Conservation (phyloP, 139 green algal species). For the Trebouxia sp. region DNA sequence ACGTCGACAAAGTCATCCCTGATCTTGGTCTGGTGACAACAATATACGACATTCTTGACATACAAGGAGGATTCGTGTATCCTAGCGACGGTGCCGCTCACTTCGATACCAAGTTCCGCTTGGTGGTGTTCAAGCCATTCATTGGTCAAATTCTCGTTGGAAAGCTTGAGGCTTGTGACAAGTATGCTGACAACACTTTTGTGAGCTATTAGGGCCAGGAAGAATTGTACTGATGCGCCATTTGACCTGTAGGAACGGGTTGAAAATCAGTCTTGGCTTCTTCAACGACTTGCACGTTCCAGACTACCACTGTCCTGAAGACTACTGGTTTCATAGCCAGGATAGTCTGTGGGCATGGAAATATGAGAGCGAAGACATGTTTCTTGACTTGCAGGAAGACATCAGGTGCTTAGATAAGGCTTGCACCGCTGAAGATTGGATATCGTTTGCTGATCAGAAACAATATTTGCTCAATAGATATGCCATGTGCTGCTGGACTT, state of each 20-base stretch:
- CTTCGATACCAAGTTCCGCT: conserved; percentile 74
- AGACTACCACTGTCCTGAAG: conserved; percentile 66
- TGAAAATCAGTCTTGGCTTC: conserved; percentile 85
- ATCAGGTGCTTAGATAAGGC: too few species aligned
- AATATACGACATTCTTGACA: conserved; percentile 84
- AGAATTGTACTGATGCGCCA: too few species aligned
- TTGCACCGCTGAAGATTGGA: too few species aligned
- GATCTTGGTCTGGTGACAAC: conserved; percentile 58
- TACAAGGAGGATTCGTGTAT: conserved; percentile 83
- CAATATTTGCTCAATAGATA: too few species aligned
- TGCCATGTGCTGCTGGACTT: too few species aligned
- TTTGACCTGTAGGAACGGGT: conserved; percentile 63
- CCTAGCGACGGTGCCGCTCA: conserved; percentile 77
- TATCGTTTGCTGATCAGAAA: too few species aligned
- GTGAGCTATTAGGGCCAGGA: too few species aligned
- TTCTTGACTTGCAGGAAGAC: conserved; percentile 68
- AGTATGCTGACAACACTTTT: too few species aligned
- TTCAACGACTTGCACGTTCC: conserved; percentile 90
- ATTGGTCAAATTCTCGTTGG: conserved; percentile 82
- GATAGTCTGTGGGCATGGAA: conserved; percentile 83
- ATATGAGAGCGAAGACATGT: conserved; percentile 78
- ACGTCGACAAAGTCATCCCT: conserved; percentile 66
- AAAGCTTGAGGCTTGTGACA: conserved; percentile 65
- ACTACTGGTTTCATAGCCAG: conserved; percentile 60
- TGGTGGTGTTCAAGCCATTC: conserved; percentile 92